Evolutionary conservation across 768 basidiomycete genomes (phyloP), one percentile per base, ranked within the genome.

Genomic region (Podaxis sp.): DNA sequence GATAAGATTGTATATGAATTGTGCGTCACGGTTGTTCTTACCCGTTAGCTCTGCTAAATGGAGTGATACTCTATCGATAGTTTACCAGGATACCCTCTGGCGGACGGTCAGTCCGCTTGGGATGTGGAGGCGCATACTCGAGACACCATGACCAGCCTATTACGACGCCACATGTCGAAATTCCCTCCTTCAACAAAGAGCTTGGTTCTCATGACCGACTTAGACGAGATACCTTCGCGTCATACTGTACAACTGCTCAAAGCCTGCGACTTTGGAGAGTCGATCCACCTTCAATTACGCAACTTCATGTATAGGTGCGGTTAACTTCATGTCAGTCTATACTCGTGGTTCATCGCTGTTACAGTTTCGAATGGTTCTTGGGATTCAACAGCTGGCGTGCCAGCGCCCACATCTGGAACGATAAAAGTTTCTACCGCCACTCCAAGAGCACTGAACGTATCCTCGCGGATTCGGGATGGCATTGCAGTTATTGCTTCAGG

Each of bases 401-500:
- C 11, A 80, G 79, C 64, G 82, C 80, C 12, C 81, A 83, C 62
- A 73, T 74, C 15, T 84, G 81, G 82, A 73, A 65, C n/a, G 64
- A 69, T n/a, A 67, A 70, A 33, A 76, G 70, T 56, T 78, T 70
- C 61, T 86, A 86, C 68, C 76, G 78, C 30, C 84, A 84, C 68
- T 81, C 80, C 19, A 79, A 82, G 69, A 77, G 78, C 57, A 75
- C 75, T 8, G 77, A 85, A 54, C 68, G 71, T 40, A 72, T 83
- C 8, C 80, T 88, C 39, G 83, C 84, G 22, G 85, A 88, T 69
- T 75, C 85, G n/a, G 87, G 86, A 1, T 88, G 86, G 86, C 86
- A 88, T 67, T 87, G 86, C 74, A 84, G 83, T 61, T 88, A 83
- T 74, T 88, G 87, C 72, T 89, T 87, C 79, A 76, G 82, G 49